A percentile compares a stretch with the other conserved stretches of the same genome.
Evolutionary conservation across 1,284 basidiomycete genomes (phyloP).

Genomic region (Leccinum holopus): DNA sequence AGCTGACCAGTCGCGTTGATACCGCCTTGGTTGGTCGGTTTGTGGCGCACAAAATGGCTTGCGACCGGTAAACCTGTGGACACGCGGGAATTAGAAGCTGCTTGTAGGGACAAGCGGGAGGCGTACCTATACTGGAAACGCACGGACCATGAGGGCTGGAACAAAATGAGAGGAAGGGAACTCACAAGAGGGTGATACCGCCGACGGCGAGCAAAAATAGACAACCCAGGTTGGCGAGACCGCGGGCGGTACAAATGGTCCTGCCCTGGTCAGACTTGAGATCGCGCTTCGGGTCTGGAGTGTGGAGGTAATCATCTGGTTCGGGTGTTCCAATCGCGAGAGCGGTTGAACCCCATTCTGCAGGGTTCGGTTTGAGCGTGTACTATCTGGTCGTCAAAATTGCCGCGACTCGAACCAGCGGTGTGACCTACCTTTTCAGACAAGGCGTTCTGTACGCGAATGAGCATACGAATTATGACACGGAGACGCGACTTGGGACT

Average conservation of each 20-base stretch:
- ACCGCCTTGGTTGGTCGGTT: conserved; percentile 37
- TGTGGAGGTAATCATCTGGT: conserved; percentile 34
- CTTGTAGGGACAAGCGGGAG: background rate
- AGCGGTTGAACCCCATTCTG: conserved; percentile 32
- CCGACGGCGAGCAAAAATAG: conserved; percentile 37
- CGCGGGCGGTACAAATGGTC: conserved; percentile 41
- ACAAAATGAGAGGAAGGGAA: conserved; percentile 4
- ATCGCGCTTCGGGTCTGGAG: conserved; percentile 36
- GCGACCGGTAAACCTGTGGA: conserved; percentile 32
- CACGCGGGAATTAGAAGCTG: background rate
- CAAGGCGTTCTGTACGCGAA: conserved; percentile 25
- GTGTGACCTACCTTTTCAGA: conserved; percentile 24
- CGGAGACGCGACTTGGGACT: background rate
- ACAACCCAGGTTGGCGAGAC: conserved; percentile 47
- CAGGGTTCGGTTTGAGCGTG: conserved; percentile 31
- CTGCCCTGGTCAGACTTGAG: conserved; percentile 39
- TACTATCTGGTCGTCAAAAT: conserved; percentile 21
- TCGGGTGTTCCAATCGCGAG: conserved; percentile 28
- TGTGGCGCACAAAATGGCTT: conserved; percentile 43
- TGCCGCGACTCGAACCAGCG: background rate
- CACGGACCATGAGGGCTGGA: background rate
- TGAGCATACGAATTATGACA: conserved; percentile 1
- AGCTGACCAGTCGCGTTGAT: conserved; percentile 58
- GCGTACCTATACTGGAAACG: conserved; percentile 25
- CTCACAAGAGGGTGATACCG: conserved; percentile 38